phyloP scores from a whole-genome alignment of 371 early-diverging fungal genomes.

The Rhizopus delemar region DNA sequence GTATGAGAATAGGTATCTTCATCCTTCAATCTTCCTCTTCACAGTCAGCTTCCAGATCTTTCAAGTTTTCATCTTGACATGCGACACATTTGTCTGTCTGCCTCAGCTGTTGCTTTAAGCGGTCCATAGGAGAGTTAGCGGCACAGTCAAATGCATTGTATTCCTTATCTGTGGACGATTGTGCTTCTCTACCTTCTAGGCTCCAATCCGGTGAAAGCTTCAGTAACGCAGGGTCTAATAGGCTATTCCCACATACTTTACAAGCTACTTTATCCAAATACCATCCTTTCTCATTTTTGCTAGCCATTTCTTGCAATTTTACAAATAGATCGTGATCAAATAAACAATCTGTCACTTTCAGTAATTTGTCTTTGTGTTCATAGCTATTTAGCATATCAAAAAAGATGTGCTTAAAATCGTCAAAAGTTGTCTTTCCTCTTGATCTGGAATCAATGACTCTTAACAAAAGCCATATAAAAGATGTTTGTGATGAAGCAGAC shows the following conservation, averaged over 20 bases:
- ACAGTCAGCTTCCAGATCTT: background rate
- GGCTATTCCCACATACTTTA: conserved; percentile 55
- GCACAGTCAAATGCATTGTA: conserved; percentile 62
- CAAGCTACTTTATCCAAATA: conserved; percentile 58
- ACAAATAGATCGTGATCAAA: conserved; percentile 66
- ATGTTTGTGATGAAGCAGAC: conserved; percentile 67
- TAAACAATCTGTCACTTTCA: conserved; percentile 70
- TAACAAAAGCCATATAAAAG: conserved; percentile 62
- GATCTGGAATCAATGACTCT: conserved; percentile 65
- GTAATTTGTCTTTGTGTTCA: conserved; percentile 71
- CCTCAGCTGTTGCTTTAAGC: conserved; percentile 43
- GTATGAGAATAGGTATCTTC: too few relatives aligned
- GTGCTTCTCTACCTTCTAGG: conserved; percentile 11
- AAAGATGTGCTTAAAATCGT: conserved; percentile 72
- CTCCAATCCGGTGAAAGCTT: conserved; percentile 40
- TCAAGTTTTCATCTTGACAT: conserved; percentile 28
- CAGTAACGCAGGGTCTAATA: conserved; percentile 48
- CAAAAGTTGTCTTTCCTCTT: conserved; percentile 63
- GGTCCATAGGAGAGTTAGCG: conserved; percentile 61
- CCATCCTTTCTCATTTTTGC: conserved; percentile 62
- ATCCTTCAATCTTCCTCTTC: too few relatives aligned
- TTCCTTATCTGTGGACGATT: conserved; percentile 13
- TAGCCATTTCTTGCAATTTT: conserved; percentile 59
- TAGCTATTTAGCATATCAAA: conserved; percentile 78
- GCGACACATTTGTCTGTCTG: conserved; percentile 24